Conservation (phyloP, 257 asterid genomes). For the Fraxinus excelsior region DNA sequence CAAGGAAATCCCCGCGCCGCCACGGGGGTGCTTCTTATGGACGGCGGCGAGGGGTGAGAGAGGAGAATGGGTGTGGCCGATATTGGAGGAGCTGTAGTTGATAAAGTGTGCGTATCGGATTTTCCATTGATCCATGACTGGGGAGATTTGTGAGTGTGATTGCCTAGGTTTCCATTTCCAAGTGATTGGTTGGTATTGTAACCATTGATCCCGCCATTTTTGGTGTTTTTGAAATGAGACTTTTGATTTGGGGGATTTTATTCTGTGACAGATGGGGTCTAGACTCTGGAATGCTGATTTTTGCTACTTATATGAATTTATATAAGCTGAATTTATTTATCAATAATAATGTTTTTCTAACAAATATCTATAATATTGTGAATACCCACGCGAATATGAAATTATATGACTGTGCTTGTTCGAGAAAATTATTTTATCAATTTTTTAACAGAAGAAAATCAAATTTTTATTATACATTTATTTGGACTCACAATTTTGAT, state of each 20-base stretch:
- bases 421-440: too few species aligned
- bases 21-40: conserved; percentile 21
- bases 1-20: conserved; percentile 71
- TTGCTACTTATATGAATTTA: too few species aligned
- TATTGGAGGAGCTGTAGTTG: conserved; percentile 33
- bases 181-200: conserved; percentile 14
- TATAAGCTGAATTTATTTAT: too few species aligned
- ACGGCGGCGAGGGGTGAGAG: conserved; percentile 32
- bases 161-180: conserved; percentile 14
- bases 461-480: too few species aligned
- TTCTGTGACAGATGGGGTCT: too few species aligned
- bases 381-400: too few species aligned
- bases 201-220: conserved; percentile 48
- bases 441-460: too few species aligned
- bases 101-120: conserved; percentile 68
- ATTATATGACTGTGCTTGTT: too few species aligned
- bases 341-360: too few species aligned
- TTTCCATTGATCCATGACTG: conserved; percentile 53
- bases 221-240: conserved; percentile 7
- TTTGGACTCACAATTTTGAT: too few species aligned
- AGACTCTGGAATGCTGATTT: too few species aligned
- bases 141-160: conserved; percentile 24
- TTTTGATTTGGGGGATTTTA: neutral
- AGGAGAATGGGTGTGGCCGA: conserved; percentile 41
- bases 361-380: too few species aligned